These are phyloP conservation scores for Porphyrellus cyaneotinctus DNA, from an alignment of 768 basidiomycete species.

Conservation along the genomic window DNA sequence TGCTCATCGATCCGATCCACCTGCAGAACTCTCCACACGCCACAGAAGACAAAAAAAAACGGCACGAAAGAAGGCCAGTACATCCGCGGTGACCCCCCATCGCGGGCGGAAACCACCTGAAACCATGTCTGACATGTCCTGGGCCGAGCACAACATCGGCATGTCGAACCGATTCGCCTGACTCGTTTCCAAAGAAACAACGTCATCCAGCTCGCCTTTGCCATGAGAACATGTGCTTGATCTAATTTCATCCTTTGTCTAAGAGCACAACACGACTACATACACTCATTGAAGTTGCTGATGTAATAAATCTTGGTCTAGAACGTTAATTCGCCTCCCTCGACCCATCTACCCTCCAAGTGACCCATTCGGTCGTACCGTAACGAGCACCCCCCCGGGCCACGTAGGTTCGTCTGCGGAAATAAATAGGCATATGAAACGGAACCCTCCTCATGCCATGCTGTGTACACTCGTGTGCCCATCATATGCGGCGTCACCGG, in stretches of 20 bases:
- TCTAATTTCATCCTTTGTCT: constrained; percentile 7
- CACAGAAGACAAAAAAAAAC: constrained; percentile 12
- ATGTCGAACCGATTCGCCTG: not conserved
- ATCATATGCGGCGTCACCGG: constrained; percentile 5
- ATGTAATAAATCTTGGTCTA: not conserved
- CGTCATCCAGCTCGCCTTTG: constrained; percentile 11
- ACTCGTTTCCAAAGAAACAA: constrained; percentile 25
- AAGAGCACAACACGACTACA: no score
- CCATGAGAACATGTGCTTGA: constrained; percentile 9
- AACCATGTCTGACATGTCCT: not conserved
- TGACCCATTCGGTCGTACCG: constrained; percentile 4
- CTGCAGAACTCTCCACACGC: constrained; percentile 12
- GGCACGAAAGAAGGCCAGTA: not conserved
- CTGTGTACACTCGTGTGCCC: constrained; percentile 5
- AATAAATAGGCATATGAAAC: constrained; percentile 20
- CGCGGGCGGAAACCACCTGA: constrained; percentile 17
- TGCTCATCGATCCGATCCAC: constrained; percentile 21
- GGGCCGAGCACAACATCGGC: not conserved
- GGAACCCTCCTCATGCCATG: not conserved
- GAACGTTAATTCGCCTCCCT: not conserved
- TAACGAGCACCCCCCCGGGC: constrained; percentile 20
- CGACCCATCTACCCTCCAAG: not conserved
- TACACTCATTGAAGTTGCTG: not conserved
- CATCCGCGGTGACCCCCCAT: not conserved
- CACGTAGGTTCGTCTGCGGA: constrained; percentile 18